Base-by-base conservation (phyloP, 208 protist genomes). In the Eutreptiella sp. region DNA sequence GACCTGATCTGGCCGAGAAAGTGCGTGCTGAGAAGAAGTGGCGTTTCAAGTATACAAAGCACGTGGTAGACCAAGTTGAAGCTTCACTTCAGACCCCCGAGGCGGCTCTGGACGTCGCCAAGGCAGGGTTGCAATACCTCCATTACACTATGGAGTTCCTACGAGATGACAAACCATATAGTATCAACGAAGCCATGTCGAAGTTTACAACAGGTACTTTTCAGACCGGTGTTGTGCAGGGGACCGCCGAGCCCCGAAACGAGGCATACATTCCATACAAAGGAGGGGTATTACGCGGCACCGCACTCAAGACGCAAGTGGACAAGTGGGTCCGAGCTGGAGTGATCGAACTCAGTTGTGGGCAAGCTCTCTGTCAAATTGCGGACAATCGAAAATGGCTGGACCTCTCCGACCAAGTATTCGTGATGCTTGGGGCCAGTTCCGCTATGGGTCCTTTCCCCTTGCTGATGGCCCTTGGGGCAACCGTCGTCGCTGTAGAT, bases 401-500 rank as follows among this genome's bases (percentile, higher is more conserved):
- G 21, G 71, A 76, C 35, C 52, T 76, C 33, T 48, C 52, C 26
- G 63, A 55, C 47, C 32, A 63, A 28, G 48, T 66, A 39, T 76
- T 76, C 50, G 71, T 76, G 7, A 50, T 76, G 0, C 53, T 70
- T 33, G 71, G 71, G n/a, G 71, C 71, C 36, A 55, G 57, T 1
- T 63, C 43, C 32, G 71, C 71, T 28, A 76, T 76, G 71, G 71
- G 71, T 16, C 71, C 71, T 3, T 76, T 65, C 38, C 34, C 52
- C 7, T n/a, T 50, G 16, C 53, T 73, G 9, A 68, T 63, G 36
- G 36, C 7, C 5, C 21, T 73, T 5, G 67, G 67, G 28, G 71
- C 71, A 14, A 76, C 68, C 57, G 58, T 76, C 39, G 62, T 76
- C 38, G 71, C 71, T 9, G 29, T 76, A 2, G 71, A 76, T 46